These are phyloP conservation scores for Stenogyne calaminthoides DNA, from an alignment of 305 asterid species.

Conservation along the genomic window DNA sequence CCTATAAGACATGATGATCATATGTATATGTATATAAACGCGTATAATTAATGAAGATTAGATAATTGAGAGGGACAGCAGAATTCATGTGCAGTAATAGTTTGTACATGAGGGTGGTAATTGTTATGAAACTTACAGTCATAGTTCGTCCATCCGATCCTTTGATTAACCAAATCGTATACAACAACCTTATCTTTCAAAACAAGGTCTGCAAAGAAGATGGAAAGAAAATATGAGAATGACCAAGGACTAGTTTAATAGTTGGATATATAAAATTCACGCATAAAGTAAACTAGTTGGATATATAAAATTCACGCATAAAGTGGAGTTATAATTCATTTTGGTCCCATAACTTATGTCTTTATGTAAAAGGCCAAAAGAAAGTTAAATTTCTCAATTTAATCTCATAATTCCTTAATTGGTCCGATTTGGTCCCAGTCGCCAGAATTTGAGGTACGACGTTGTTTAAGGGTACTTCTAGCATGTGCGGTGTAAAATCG, in stretches of 20 bases:
- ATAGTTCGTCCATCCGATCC: conserved; percentile 57
- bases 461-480: no score
- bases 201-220: conserved; percentile 44
- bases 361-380: no score
- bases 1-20: conserved; percentile 29
- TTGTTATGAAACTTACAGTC: conserved; percentile 47
- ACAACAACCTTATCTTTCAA: conserved; percentile 53
- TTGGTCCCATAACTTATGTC: no score
- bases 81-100: not conserved
- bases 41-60: not conserved
- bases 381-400: no score
- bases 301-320: no score
- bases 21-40: not conserved
- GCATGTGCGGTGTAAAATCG: no score
- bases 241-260: not conserved
- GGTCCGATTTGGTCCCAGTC: no score
- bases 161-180: conserved; percentile 48
- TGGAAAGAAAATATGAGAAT: not conserved
- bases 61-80: not conserved
- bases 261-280: not conserved
- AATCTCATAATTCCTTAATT: no score
- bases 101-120: not conserved
- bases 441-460: no score
- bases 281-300: not conserved
- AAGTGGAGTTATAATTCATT: no score